These are phyloP conservation scores for Hypoxylon intermedium DNA, from an alignment of 495 filamentous ascomycete genomes.

Conservation along the genomic window DNA sequence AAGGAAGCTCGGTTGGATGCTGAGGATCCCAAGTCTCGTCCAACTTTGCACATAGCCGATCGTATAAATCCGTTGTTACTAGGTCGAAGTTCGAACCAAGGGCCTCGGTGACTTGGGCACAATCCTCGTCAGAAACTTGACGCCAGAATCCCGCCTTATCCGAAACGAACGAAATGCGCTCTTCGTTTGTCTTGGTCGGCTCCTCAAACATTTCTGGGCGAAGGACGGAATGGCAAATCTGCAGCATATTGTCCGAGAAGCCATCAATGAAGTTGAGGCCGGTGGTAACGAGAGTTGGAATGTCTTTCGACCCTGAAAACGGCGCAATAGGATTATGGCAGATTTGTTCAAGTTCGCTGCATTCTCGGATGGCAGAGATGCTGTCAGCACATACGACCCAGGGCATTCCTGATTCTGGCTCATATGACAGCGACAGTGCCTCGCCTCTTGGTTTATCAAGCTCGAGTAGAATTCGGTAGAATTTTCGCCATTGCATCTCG, in stretches of 20 bases:
- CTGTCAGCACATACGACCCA: conserved; percentile 84
- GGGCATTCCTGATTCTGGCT: conserved; percentile 71
- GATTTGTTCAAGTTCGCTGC: conserved; percentile 76
- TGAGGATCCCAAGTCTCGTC: conserved; percentile 38
- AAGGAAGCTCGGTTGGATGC: conserved; percentile 50
- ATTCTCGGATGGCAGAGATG: conserved; percentile 77
- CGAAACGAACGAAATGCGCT: conserved; percentile 74
- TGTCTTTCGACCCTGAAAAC: conserved; percentile 44
- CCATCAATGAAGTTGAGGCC: conserved; percentile 64
- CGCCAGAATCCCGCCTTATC: conserved; percentile 73
- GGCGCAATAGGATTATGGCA: conserved; percentile 59
- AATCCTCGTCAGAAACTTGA: conserved; percentile 77
- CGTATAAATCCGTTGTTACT: conserved; percentile 62
- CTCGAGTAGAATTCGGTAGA: conserved; percentile 83
- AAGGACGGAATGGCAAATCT: conserved; percentile 65
- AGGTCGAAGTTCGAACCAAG: conserved; percentile 64
- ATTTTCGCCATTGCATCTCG: conserved; percentile 86
- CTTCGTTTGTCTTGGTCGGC: conserved; percentile 66
- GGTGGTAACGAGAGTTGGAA: conserved; percentile 61
- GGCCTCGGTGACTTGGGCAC: conserved; percentile 57
- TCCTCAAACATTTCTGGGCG: conserved; percentile 74
- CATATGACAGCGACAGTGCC: conserved; percentile 75
- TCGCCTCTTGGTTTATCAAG: conserved; percentile 86
- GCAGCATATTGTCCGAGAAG: conserved; percentile 68
- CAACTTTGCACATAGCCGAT: conserved; percentile 49